Evolutionary conservation across 495 filamentous ascomycete genomes (phyloP).

Genomic region (Penicillium salamii): DNA sequence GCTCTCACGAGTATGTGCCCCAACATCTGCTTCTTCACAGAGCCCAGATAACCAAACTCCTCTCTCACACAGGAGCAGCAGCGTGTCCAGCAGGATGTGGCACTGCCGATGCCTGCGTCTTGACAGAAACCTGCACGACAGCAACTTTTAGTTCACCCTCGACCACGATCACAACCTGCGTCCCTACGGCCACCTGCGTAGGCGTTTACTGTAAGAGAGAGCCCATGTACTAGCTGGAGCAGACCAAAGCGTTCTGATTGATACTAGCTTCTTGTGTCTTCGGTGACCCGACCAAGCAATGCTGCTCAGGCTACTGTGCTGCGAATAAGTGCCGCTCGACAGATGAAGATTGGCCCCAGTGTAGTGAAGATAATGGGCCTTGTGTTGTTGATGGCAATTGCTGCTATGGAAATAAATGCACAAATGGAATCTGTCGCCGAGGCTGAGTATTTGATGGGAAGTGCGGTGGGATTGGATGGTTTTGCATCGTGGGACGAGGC

Average conservation of each 20-base stretch:
- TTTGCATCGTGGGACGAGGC: no score
- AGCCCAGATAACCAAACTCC: neutral
- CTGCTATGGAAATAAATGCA: slow-evolving; percentile 27
- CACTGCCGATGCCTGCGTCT: slow-evolving; percentile 24
- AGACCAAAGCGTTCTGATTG: neutral
- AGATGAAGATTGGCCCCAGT: slow-evolving; percentile 23
- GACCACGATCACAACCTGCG: slow-evolving; percentile 31
- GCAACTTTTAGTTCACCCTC: slow-evolving; percentile 27
- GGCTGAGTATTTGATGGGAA: neutral
- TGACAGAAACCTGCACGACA: slow-evolving; percentile 32
- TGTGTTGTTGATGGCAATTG: slow-evolving; percentile 23
- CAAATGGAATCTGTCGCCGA: slow-evolving; percentile 20
- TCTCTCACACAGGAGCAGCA: neutral
- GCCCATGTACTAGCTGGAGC: no score
- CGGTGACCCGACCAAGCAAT: slow-evolving; percentile 12
- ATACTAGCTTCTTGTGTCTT: slow-evolving; percentile 9
- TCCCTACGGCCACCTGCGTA: slow-evolving; percentile 31
- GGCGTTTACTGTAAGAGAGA: slow-evolving; percentile 28
- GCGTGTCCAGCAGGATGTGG: slow-evolving; percentile 17
- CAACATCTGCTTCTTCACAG: neutral
- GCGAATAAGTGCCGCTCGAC: slow-evolving; percentile 28
- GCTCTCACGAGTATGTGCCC: slow-evolving; percentile 10
- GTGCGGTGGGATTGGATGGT: neutral
- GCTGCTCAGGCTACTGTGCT: slow-evolving; percentile 28
- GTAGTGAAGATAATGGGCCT: slow-evolving; percentile 23